phyloP scores from a whole-genome alignment of 345 rosid genomes.

The Pugionium cornutum region DNA sequence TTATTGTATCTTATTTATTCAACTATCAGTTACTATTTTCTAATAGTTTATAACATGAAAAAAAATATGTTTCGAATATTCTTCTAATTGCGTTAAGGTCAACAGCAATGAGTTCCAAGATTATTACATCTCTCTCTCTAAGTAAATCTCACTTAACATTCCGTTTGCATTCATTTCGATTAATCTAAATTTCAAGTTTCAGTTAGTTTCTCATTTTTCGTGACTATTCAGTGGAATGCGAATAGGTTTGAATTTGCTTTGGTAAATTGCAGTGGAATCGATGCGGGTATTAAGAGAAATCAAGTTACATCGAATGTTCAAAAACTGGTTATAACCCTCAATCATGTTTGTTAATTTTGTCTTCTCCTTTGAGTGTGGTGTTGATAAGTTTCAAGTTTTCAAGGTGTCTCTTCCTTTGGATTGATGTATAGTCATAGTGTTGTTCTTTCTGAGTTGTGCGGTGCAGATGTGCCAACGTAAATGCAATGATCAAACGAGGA shows the following conservation, averaged over 20 bases:
- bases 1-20: not conserved
- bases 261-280: slow-evolving; percentile 67
- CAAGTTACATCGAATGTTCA: slow-evolving; percentile 49
- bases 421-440: not conserved
- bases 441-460: not conserved
- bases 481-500: not conserved
- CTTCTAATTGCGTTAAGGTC: not conserved
- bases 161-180: not conserved
- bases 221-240: not conserved
- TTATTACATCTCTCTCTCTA: slow-evolving; percentile 59
- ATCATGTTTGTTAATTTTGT: slow-evolving; percentile 45
- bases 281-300: slow-evolving; percentile 61
- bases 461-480: not conserved
- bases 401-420: not conserved
- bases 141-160: slow-evolving; percentile 39
- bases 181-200: not conserved
- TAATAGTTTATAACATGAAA: not conserved
- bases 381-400: not conserved
- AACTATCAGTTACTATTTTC: not conserved
- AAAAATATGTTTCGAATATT: not conserved
- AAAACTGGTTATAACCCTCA: slow-evolving; percentile 51
- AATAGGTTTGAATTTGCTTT: not conserved
- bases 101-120: slow-evolving; percentile 18
- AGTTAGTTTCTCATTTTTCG: no score
- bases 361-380: not conserved